A percentile compares a stretch with the other conserved stretches of the same genome.
These are phyloP conservation scores for Globisporangium apiculatum DNA, from an alignment of 352 stramenopile genomes.

Conservation along the genomic window DNA sequence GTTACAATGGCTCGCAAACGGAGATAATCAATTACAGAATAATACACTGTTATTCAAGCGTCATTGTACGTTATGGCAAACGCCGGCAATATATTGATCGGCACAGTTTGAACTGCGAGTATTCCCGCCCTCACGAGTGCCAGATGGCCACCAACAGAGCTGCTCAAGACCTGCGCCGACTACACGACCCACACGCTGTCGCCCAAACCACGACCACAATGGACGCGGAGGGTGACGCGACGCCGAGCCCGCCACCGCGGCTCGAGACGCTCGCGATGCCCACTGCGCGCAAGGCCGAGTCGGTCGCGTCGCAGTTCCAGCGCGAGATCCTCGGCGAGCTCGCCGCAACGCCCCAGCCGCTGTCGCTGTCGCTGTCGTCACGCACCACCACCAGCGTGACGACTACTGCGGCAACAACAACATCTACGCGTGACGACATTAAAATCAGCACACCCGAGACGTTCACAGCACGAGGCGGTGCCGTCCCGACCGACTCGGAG, in stretches of 20 bases:
- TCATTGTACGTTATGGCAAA: too few species aligned
- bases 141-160: too few species aligned
- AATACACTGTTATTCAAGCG: too few species aligned
- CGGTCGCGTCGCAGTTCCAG: constrained; percentile 52
- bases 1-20: too few species aligned
- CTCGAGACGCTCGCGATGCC: constrained; percentile 17
- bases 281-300: constrained; percentile 23
- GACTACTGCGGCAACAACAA: neutral
- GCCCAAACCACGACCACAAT: neutral
- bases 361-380: neutral
- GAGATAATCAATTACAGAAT: too few species aligned
- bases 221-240: neutral
- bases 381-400: neutral
- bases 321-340: constrained; percentile 46
- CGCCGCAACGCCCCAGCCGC: neutral
- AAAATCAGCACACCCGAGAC: constrained; percentile 26
- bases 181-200: neutral
- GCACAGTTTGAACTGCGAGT: too few species aligned
- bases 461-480: constrained; percentile 10
- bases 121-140: too few species aligned
- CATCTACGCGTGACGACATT: constrained; percentile 13
- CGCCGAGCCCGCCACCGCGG: constrained; percentile 7
- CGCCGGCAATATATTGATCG: too few species aligned
- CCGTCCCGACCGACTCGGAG: neutral
- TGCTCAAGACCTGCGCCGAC: too few species aligned